Base-by-base conservation (phyloP, 768 basidiomycete genomes). In the Pleurotus sapidus region DNA sequence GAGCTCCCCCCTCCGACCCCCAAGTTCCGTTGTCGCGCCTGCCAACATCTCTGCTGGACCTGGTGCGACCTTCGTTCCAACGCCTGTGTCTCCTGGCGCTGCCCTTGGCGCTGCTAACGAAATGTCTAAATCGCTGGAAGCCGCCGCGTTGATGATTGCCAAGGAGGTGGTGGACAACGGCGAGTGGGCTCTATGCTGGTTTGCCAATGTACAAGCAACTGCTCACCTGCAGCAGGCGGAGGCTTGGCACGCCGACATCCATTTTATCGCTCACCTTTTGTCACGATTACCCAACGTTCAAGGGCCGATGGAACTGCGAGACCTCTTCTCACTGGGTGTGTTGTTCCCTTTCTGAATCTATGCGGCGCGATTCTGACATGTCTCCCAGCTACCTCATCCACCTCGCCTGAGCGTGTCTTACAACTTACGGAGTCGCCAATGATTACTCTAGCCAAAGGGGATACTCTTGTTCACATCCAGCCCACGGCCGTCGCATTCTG, bases 11-110 rank as follows among this genome's bases (percentile, higher is more conserved):
- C 70, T 91, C 2, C 81, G 83, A 1, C 81, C 85, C 1, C 84
- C 84, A 0, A 86, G 78, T 1, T 74, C 81, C 8, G 76, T 77
- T 23, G 74, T 80, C 2, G 75, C 76, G 11, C 76, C 79, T 7
- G 76, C 77, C 46, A 73, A 74, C 60, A 73, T 77, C 3, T 70
- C 76, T 0, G 65, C 73, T 14, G 68, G 75, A 12, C 65, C 77
- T 30, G 71, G 67, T 2, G 66, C 70, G 7, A 63, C 64, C 7
- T 77, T 76, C 11, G 91, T 87, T 0, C 91, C 90, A 1, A 94
- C 92, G 0, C 92, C 92, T 1, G 89, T 93, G 2, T 93, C 91
- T 0, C 92, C 92, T 17, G 90, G 89, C 3, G 87, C 88, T 1
- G 75, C 77, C 0, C 71, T 89, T 30, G 87, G 87, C 3, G 78